phyloP scores from a whole-genome alignment of 2,329 filamentous ascomycete genomes.

The Ascochyta clinopodiicola region DNA sequence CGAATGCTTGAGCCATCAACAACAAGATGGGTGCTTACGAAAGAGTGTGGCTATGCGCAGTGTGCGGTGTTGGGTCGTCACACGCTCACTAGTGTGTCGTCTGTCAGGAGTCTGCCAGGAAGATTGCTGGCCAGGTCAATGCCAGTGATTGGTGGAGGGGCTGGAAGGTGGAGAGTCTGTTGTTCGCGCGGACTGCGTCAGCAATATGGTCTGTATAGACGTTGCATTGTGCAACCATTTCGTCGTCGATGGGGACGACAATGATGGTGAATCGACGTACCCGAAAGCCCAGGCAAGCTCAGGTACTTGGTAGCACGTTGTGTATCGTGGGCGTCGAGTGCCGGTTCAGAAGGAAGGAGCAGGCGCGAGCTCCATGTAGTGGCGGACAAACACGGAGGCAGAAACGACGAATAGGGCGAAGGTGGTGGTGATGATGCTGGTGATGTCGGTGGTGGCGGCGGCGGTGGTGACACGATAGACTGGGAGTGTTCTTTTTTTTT shows the following conservation, averaged over 20 bases:
- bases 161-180: constrained; percentile 17
- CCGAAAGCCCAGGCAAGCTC: background rate
- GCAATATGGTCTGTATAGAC: constrained; percentile 19
- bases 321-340: constrained; percentile 8
- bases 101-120: background rate
- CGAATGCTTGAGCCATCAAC: background rate
- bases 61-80: constrained; percentile 17
- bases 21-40: constrained; percentile 4
- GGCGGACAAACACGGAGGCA: constrained; percentile 13
- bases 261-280: background rate
- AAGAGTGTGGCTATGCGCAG: constrained; percentile 7
- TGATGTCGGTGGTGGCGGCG: too few species aligned
- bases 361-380: constrained; percentile 39
- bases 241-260: background rate
- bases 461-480: background rate
- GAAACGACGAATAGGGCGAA: constrained; percentile 10
- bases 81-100: constrained; percentile 15
- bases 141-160: constrained; percentile 15
- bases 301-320: background rate
- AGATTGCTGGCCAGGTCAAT: constrained; percentile 11
- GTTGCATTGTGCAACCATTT: constrained; percentile 11
- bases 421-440: constrained; percentile 1
- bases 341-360: constrained; percentile 21
- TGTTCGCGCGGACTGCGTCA: constrained; percentile 23
- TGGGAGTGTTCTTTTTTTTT: background rate